Evolutionary conservation across 306 rosid genomes (phyloP).

Genomic region (Medicago truncatula): MtrunA17r5.0-ANR NC_053045.1:36860501-36861000

Average conservation of each 20-base stretch:
- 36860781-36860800: constrained; percentile 58
- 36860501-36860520: constrained; percentile 71
- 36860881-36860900: constrained; percentile 77
- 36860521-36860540: constrained; percentile 56
- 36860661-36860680: constrained; percentile 61
- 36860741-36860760: constrained; percentile 69
- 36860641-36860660: constrained; percentile 58
- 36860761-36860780: constrained; percentile 73
- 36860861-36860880: constrained; percentile 53
- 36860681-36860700: constrained; percentile 35
- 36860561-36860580: constrained; percentile 48
- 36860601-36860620: constrained; percentile 59
- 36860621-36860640: constrained; percentile 51
- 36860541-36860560: constrained; percentile 42
- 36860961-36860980: constrained; percentile 87
- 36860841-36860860: constrained; percentile 67
- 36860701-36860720: constrained; percentile 49
- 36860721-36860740: constrained; percentile 70
- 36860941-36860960: constrained; percentile 73
- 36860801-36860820: constrained; percentile 59
- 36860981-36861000: constrained; percentile 62
- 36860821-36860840: constrained; percentile 66
- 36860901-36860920: constrained; percentile 77
- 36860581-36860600: constrained; percentile 72
- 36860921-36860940: constrained; percentile 67